Base-by-base conservation (phyloP, 177 flowering plant species). In the Vitis hybrid region DNA sequence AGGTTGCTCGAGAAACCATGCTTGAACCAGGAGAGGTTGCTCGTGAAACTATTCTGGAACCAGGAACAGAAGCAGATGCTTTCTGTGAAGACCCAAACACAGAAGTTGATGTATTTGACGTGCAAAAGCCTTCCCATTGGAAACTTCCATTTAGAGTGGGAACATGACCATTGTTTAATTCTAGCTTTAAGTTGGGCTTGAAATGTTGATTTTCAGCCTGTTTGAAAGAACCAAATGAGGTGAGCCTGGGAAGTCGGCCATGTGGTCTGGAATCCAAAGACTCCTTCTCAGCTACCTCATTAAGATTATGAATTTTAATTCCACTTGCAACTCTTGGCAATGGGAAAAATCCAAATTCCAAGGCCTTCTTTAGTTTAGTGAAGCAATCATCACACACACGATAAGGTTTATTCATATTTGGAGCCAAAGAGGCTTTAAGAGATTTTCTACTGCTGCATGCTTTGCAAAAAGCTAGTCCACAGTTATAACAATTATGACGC, bases 351-450 rank as follows among this genome's bases (percentile, higher is more conserved):
- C 73, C 71, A 21, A 72, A 35, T 50, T 76, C 73, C 48, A 56
- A 16, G 12, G 15, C 62, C 75, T 74, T 83, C 52, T 74, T 83
- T 19, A 83, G 76, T 73, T 83, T 83, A 19, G 16, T 19, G 74
- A 70, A 81, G 60, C 86, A 83, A 66, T 61, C 62, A 19, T 81
- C 86, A 71, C 86, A 83, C 27, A 83, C 86, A 64, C 86, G 82
- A 72, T 81, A 81, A 19, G 79, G 79, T 50, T 81, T 83, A 69
- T 70, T 64, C 51, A 55, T 15, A 59, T 75, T 77, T 62, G 84
- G 84, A 51, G 84, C 81, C 79, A 83, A 65, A 56, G 86, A 75
- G 51, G 86, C 84, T 27, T 27, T 64, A 67, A 81, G 9, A 58
- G 84, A 75, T 70, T 81, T 83, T 30, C 58, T 81, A 35, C 70